Percentiles rank a stretch among this genome's conserved stretches.
Conservation (phyloP, 139 green algal species). For the Closterium sp. region DNA sequence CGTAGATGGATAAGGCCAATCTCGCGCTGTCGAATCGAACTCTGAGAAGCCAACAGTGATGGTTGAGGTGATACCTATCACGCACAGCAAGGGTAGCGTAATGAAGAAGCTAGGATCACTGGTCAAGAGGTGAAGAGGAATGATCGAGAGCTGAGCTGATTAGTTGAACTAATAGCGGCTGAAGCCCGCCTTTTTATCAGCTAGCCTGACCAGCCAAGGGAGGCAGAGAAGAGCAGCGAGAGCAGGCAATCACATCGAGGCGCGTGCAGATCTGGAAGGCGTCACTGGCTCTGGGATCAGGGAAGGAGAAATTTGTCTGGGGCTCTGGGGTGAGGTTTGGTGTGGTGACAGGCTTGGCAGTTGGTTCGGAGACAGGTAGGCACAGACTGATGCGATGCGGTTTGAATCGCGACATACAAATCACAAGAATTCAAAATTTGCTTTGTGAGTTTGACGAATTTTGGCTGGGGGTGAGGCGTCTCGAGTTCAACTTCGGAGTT, state of each 20-base stretch:
- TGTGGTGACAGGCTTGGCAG: background rate
- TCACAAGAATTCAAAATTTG: background rate
- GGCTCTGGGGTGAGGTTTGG: background rate
- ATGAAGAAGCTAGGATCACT: background rate
- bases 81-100: background rate
- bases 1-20: background rate
- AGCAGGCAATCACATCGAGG: background rate
- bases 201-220: background rate
- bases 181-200: background rate
- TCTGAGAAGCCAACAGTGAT: background rate
- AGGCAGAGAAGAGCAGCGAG: background rate
- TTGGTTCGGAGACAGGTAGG: background rate
- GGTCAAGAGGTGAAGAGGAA: background rate
- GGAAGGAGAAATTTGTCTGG: background rate
- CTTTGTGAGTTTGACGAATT: background rate
- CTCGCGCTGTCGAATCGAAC: background rate
- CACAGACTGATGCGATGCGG: background rate
- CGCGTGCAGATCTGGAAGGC: background rate
- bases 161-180: background rate
- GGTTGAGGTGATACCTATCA: background rate
- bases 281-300: background rate
- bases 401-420: background rate
- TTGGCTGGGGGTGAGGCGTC: background rate
- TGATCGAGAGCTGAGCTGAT: background rate
- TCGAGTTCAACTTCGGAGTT: background rate